Evolutionary conservation across 768 basidiomycete genomes (phyloP), one percentile per base, ranked within the genome.

Genomic region (Galerina sulciceps): DNA sequence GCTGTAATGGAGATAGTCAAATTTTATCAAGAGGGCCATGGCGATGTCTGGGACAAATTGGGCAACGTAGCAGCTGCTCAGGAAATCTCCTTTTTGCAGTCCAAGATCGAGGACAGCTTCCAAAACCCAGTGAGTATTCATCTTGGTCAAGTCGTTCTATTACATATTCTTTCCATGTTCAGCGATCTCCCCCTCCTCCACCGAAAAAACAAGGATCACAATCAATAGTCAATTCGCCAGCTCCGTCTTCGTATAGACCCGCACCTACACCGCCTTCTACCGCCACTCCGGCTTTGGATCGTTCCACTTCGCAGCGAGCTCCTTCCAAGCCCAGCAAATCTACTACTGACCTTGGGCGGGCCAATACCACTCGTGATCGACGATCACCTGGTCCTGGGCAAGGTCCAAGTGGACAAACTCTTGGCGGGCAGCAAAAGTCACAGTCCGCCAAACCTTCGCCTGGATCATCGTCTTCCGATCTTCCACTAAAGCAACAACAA

Each of bases 1-100:
- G 94, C 94, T 3, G 94, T 99, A 60, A 94, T 96, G 87, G 97
- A 98, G 69, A 96, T 99, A 62, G 96, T 99, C 73, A 95, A 96
- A 69, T 98, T 99, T 76, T 99, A 97, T 73, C 96, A 99, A 68
- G 92, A 95, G 74, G 86, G 90, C 36, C 83, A 87, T 59, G 84
- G 85, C 58, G 88, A 88, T 67, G 87, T 87, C 34, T 94, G 91
- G 92, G 91, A 91, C 73, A 94, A 94, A 81, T 83, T 93, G 73
- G 90, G 87, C 13, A 79, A 83, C 13, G 80, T 86, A 64, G 83
- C 73, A n/a, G 69, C 53, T 15, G 44, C 40, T 35, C 60, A 66
- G 51, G 65, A 69, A 9, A 42, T 60, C 26, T 48, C 60, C 10
- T 66, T 61, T 43, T 61, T 77, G 57, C 74, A 73, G 49, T 34